Conservation (phyloP, 2,329 filamentous ascomycete species). For the Zymoseptoria ardabiliae region DNA sequence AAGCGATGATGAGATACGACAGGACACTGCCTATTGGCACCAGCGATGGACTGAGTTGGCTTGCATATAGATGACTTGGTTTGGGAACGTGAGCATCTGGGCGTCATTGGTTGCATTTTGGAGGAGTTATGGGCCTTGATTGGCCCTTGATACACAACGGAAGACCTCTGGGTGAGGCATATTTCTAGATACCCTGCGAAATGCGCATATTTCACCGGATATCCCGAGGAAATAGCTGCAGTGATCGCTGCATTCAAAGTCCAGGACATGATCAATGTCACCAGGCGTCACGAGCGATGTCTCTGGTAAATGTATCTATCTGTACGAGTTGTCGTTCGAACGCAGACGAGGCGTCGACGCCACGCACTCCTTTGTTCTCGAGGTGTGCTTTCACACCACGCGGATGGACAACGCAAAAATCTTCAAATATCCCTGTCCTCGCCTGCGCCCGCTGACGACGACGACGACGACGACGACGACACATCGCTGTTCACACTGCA, state of each 20-base stretch:
- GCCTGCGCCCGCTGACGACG: not conserved
- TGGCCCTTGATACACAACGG: not conserved
- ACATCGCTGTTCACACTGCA: not conserved
- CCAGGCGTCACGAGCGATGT: not conserved
- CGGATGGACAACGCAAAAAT: not conserved
- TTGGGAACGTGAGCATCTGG: not conserved
- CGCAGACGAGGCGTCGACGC: not conserved
- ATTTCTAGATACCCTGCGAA: not conserved
- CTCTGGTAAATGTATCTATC: not conserved
- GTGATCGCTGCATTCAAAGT: not conserved
- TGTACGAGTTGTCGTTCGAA: not conserved
- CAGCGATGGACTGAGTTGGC: not conserved
- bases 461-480: not conserved
- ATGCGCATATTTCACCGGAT: not conserved
- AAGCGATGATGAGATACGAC: slow-evolving; percentile 8
- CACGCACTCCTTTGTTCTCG: not conserved
- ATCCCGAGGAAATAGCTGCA: not conserved
- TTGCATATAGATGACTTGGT: not conserved
- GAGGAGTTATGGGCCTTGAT: not conserved
- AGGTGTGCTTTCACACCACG: not conserved
- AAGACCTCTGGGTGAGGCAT: not conserved
- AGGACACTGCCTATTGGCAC: slow-evolving; percentile 2
- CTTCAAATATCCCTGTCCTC: not conserved
- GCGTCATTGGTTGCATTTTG: not conserved
- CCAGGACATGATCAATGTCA: not conserved